Evolutionary conservation across 106 monocot species (phyloP).

Genomic region (Ottelia alismoides): DNA sequence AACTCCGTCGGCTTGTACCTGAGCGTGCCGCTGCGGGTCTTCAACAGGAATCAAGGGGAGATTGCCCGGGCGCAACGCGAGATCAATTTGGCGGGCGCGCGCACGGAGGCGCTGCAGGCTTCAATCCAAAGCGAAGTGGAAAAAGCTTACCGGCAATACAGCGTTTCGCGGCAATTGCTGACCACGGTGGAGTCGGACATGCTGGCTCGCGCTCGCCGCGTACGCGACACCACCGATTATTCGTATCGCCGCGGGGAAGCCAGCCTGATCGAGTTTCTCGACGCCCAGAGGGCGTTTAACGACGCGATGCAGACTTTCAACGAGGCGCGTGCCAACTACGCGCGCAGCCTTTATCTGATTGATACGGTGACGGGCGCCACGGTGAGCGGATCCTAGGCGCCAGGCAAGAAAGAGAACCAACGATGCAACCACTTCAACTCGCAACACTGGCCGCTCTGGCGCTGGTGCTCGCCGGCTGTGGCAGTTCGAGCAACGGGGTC

Average conservation of each 20-base stretch:
- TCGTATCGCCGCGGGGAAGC: neutral
- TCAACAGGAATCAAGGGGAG: neutral
- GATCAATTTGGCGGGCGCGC: too few relatives aligned
- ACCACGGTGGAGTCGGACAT: neutral
- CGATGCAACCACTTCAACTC: too few relatives aligned
- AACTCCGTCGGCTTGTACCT: neutral
- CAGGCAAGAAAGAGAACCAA: too few relatives aligned
- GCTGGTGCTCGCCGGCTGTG: too few relatives aligned
- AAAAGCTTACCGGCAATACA: neutral
- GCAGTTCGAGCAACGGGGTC: too few relatives aligned
- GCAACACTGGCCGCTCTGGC: too few relatives aligned
- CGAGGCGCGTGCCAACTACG: neutral
- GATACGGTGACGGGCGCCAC: too few relatives aligned
- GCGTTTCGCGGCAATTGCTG: neutral
- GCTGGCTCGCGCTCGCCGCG: neutral
- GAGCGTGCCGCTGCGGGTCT: neutral
- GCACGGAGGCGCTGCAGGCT: neutral
- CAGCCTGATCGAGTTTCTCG: neutral
- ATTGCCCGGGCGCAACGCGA: neutral
- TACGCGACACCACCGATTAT: neutral
- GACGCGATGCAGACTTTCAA: neutral
- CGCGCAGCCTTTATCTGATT: too few relatives aligned
- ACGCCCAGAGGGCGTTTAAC: neutral
- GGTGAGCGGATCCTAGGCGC: too few relatives aligned
- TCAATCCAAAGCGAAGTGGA: neutral